phyloP scores from a whole-genome alignment of 139 green algal genomes.

The Zygnema cylindricum region DNA sequence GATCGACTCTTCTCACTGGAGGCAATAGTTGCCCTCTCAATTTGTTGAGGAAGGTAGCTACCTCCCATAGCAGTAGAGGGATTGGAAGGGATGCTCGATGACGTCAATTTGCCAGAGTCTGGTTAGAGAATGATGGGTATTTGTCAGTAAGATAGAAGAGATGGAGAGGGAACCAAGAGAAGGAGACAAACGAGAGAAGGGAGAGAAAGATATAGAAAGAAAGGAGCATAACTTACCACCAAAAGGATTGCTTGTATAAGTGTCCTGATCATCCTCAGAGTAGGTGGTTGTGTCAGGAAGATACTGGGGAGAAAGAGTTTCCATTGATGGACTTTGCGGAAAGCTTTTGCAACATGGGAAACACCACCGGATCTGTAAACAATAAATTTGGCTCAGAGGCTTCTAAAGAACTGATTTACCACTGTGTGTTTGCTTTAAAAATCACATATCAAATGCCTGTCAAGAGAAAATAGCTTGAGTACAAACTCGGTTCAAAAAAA shows the following conservation, averaged over 20 bases:
- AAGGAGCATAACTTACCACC: not conserved
- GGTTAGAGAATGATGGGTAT: not conserved
- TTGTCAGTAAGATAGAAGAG: not conserved
- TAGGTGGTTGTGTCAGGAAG: not conserved
- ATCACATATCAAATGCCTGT: too few species aligned
- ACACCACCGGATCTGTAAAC: not conserved
- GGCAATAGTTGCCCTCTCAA: not conserved
- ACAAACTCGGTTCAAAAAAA: too few species aligned
- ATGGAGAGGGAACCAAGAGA: constrained; percentile 1
- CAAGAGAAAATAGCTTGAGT: too few species aligned
- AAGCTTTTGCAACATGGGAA: not conserved
- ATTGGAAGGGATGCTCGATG: not conserved
- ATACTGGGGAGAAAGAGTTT: not conserved
- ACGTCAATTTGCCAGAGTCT: not conserved
- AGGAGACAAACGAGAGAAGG: not conserved
- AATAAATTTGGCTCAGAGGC: too few species aligned
- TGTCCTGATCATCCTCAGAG: not conserved
- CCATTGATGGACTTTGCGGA: not conserved
- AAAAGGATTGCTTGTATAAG: not conserved
- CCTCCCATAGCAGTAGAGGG: not conserved
- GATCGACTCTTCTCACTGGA: not conserved
- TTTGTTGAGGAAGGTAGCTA: not conserved
- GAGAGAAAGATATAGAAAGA: not conserved
- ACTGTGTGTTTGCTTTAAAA: too few species aligned
- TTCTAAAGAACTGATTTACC: too few species aligned